phyloP scores from a whole-genome alignment of 768 basidiomycete genomes.

The Paxillus involutus region DNA sequence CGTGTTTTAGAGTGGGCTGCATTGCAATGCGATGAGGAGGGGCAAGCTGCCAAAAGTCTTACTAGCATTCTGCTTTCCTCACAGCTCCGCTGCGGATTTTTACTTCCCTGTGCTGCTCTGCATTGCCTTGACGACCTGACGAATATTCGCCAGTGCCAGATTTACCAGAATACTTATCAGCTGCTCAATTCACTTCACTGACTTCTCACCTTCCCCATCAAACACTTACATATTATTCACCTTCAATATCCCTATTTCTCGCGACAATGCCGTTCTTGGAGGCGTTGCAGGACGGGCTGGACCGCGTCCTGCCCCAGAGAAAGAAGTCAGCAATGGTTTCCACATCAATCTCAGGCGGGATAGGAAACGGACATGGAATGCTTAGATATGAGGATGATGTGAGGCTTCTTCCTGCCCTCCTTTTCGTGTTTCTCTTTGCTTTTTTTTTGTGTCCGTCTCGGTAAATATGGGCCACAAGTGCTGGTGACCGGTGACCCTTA shows the following conservation, averaged over 20 bases:
- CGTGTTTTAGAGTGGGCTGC: conserved; percentile 14
- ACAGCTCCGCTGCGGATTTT: conserved; percentile 8
- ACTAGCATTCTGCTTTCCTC: neutral
- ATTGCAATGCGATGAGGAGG: neutral
- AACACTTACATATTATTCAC: neutral
- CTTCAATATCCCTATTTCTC: neutral
- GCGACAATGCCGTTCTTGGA: conserved; percentile 29
- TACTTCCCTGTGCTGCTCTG: conserved; percentile 6
- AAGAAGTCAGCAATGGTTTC: conserved; percentile 20
- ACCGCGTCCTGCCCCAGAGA: conserved; percentile 27
- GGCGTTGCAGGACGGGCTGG: conserved; percentile 28
- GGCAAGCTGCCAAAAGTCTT: neutral
- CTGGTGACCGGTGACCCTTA: conserved; percentile 7
- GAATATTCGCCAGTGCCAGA: neutral
- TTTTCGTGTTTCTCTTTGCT: conserved; percentile 7
- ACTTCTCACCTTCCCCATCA: neutral
- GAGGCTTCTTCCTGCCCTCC: conserved; percentile 33
- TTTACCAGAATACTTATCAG: conserved; percentile 3
- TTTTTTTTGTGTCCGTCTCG: conserved; percentile 18
- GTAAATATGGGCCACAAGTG: conserved; percentile 19
- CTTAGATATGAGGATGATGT: conserved; percentile 73
- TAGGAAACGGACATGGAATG: conserved; percentile 58
- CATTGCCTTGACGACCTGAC: conserved; percentile 6
- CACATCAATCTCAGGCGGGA: conserved; percentile 49
- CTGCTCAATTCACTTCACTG: neutral